These are phyloP conservation scores for Pisolithus albus DNA, from an alignment of 768 basidiomycete genomes.

Conservation along the genomic window DNA sequence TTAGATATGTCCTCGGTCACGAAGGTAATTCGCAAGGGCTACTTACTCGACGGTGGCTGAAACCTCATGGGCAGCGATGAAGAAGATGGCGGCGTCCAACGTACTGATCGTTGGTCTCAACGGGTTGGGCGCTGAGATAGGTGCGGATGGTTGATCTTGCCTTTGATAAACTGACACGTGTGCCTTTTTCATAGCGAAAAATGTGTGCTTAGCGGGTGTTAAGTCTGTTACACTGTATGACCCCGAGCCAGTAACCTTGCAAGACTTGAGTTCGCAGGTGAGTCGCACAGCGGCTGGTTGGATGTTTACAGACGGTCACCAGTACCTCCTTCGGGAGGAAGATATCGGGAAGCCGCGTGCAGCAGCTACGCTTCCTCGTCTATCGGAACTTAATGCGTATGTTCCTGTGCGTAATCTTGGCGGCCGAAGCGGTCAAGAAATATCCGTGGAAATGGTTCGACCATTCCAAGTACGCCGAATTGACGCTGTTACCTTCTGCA, in stretches of 20 bases:
- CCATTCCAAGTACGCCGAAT: constrained; percentile 72
- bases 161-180: constrained; percentile 8
- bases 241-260: constrained; percentile 79
- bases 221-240: constrained; percentile 96
- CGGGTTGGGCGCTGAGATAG: constrained; percentile 94
- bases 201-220: constrained; percentile 90
- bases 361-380: constrained; percentile 75
- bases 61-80: constrained; percentile 72
- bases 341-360: constrained; percentile 89
- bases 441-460: constrained; percentile 74
- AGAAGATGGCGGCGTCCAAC: constrained; percentile 95
- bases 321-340: constrained; percentile 90
- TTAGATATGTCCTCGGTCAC: constrained; percentile 90
- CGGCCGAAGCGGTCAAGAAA: constrained; percentile 67
- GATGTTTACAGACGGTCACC: not conserved
- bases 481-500: not conserved
- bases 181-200: constrained; percentile 58
- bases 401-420: constrained; percentile 89
- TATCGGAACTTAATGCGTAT: constrained; percentile 93
- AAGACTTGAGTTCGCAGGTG: constrained; percentile 91
- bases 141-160: constrained; percentile 32
- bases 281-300: constrained; percentile 13
- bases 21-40: constrained; percentile 55
- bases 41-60: constrained; percentile 12
- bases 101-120: constrained; percentile 89